Conservation (phyloP, 441 rosid species). For the Brassica balearica region DNA sequence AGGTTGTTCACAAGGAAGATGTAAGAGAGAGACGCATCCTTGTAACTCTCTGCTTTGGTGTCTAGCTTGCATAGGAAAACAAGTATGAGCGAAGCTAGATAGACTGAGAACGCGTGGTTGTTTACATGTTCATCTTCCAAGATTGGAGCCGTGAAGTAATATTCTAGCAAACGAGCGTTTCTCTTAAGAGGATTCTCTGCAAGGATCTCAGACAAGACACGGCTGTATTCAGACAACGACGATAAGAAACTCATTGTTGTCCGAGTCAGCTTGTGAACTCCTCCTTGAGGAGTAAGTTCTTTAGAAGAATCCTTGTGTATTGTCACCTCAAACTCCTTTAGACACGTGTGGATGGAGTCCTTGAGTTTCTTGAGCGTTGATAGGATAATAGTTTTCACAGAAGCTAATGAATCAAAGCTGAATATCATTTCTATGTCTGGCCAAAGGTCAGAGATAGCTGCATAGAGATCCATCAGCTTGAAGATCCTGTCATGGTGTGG, state of each 20-base stretch:
- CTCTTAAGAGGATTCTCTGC: conserved; percentile 39
- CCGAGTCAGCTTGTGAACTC: conserved; percentile 52
- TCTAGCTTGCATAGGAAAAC: conserved; percentile 81
- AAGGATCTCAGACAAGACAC: conserved; percentile 48
- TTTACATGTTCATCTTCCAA: conserved; percentile 31
- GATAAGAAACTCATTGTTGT: conserved; percentile 49
- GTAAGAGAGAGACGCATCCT: conserved; percentile 59
- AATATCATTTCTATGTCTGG: conserved; percentile 58
- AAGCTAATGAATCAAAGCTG: conserved; percentile 50
- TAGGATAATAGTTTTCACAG: conserved; percentile 51
- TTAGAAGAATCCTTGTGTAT: conserved; percentile 52
- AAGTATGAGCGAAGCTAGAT: conserved; percentile 66
- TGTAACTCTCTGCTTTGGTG: conserved; percentile 66
- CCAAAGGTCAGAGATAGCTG: conserved; percentile 49
- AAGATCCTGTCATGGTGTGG: conserved; percentile 44
- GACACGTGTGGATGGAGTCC: conserved; percentile 36
- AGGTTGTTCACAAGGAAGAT: conserved; percentile 80
- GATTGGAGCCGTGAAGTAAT: conserved; percentile 40
- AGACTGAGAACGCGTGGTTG: conserved; percentile 46
- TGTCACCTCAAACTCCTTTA: conserved; percentile 47
- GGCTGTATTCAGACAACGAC: conserved; percentile 46
- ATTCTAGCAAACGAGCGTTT: conserved; percentile 41
- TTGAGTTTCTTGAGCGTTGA: conserved; percentile 52
- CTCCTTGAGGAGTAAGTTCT: conserved; percentile 48
- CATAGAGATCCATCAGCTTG: conserved; percentile 53